Evolutionary conservation across 2,329 filamentous ascomycete genomes (phyloP).

Genomic region (Sclerotinia subarctica): DNA sequence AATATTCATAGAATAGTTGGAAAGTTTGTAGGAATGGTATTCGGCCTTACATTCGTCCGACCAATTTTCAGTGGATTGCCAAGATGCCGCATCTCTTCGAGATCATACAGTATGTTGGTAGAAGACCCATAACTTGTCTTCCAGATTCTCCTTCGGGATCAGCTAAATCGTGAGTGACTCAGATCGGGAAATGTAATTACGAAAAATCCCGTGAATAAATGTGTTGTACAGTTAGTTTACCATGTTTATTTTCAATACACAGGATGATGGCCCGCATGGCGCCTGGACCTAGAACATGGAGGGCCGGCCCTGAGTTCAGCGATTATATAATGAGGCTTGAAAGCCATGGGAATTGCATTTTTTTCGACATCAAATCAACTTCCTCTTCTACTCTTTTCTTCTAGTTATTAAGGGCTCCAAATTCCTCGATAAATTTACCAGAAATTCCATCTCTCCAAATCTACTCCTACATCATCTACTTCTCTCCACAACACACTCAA

Average conservation of each 20-base stretch:
- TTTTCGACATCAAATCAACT: slow-evolving; percentile 9
- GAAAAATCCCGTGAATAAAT: background rate
- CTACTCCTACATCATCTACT: background rate
- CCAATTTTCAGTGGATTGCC: too few relatives aligned
- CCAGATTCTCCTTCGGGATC: slow-evolving; percentile 1
- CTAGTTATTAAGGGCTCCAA: background rate
- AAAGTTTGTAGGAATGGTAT: too few relatives aligned
- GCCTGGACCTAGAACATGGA: background rate
- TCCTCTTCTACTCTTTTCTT: background rate
- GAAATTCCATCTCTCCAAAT: background rate
- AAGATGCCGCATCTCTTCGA: too few relatives aligned
- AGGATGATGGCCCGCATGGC: background rate
- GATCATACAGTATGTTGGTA: background rate
- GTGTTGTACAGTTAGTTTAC: background rate
- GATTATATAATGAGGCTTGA: slow-evolving; percentile 2
- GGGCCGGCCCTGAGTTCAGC: slow-evolving; percentile 11
- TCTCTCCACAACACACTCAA: background rate
- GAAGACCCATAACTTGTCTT: background rate
- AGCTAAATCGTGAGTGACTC: background rate
- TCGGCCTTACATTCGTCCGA: too few relatives aligned
- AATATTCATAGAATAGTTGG: too few relatives aligned
- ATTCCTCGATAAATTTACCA: background rate
- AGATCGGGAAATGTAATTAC: background rate
- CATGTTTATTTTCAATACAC: background rate
- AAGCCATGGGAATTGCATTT: background rate